Evolutionary conservation across 768 basidiomycete species (phyloP).

Genomic region (Mycena polygramma): DNA sequence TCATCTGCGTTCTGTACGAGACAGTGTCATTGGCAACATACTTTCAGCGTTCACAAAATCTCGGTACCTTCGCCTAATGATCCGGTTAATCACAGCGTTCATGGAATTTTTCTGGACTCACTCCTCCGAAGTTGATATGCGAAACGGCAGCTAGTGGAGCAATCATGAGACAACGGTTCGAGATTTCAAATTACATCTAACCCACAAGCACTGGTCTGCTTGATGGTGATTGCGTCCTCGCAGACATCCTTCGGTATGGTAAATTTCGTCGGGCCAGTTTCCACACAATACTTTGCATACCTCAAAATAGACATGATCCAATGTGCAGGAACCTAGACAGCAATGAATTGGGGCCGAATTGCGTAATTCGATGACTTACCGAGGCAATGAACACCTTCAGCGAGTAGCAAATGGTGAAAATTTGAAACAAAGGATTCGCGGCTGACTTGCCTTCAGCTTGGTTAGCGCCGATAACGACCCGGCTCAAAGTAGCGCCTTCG

Average conservation of each 20-base stretch:
- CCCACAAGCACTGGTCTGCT: constrained; percentile 50
- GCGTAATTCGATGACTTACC: constrained; percentile 37
- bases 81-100: background rate
- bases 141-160: constrained; percentile 2
- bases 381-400: constrained; percentile 54
- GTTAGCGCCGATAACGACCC: constrained; percentile 56
- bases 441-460: constrained; percentile 42
- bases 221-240: constrained; percentile 57
- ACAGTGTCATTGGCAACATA: background rate
- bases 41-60: background rate
- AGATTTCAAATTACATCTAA: background rate
- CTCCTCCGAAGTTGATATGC: constrained; percentile 16
- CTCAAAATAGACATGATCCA: constrained; percentile 50
- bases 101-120: background rate
- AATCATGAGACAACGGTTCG: background rate
- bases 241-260: constrained; percentile 47
- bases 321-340: constrained; percentile 44
- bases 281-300: constrained; percentile 29
- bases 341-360: background rate
- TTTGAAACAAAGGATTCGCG: too few relatives aligned
- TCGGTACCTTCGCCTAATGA: constrained; percentile 45
- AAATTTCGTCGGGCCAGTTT: background rate
- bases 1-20: constrained; percentile 47
- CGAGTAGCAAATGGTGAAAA: too few relatives aligned
- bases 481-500: constrained; percentile 55